A percentile compares a stretch with the other conserved stretches of the same genome.
These are phyloP conservation scores for Mycena galopus DNA, from an alignment of 768 basidiomycete species.

Conservation along the genomic window DNA sequence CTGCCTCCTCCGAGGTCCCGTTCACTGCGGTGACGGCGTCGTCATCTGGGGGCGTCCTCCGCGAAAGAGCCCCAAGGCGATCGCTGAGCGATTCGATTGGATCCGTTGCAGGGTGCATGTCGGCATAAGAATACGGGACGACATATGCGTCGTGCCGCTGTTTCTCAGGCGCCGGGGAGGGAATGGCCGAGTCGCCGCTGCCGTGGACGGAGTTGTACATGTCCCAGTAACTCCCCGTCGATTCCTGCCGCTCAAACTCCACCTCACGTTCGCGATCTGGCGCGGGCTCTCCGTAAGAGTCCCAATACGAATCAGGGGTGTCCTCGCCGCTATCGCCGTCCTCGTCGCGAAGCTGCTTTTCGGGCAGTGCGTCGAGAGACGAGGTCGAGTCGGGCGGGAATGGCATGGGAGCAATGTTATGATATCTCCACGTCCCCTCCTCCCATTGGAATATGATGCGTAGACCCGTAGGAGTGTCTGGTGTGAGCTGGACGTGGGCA, in stretches of 20 bases:
- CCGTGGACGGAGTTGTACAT: constrained; percentile 56
- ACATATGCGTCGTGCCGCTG: constrained; percentile 20
- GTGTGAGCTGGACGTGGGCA: constrained; percentile 68
- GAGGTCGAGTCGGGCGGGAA: constrained; percentile 64
- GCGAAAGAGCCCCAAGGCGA: constrained; percentile 24
- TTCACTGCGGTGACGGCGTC: constrained; percentile 21
- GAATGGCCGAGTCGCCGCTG: constrained; percentile 67
- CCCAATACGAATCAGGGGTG: constrained; percentile 77
- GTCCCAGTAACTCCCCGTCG: constrained; percentile 61
- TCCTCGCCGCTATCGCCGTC: constrained; percentile 47
- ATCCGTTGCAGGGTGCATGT: constrained; percentile 34
- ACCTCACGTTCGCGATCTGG: constrained; percentile 43
- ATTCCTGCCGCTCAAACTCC: constrained; percentile 38
- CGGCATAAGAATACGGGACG: constrained; percentile 18
- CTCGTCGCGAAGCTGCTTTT: constrained; percentile 39
- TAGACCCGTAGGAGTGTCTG: constrained; percentile 47
- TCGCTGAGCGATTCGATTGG: constrained; percentile 28
- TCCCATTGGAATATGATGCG: constrained; percentile 82
- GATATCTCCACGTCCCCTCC: constrained; percentile 72
- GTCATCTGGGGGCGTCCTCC: constrained; percentile 2
- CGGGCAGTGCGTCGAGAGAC: constrained; percentile 52
- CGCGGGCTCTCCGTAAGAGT: constrained; percentile 65
- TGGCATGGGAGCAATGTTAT: constrained; percentile 77
- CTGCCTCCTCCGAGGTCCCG: background rate
- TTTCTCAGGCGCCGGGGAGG: constrained; percentile 54